Evolutionary conservation across 805 yeast species (phyloP), one percentile per base, ranked within the genome.

Genomic region (Kodamaea kaohsiungensis): DNA sequence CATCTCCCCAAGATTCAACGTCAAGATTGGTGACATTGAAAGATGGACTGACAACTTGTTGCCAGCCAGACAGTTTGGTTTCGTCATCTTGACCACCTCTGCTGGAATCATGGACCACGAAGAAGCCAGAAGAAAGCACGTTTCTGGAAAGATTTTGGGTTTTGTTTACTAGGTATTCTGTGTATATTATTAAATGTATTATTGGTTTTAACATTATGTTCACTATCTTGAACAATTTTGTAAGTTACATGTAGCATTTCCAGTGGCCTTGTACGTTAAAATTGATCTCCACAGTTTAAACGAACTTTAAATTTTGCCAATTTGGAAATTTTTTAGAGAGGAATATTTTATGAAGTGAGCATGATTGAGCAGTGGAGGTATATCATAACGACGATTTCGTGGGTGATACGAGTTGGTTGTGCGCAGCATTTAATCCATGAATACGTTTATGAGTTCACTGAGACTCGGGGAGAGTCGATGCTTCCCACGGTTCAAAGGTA

Each of bases 401-500:
- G 83, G 75, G 76, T 84, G 1, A 49, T 84, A 8, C 68, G 89
- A 30, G 83, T 86, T 3, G 85, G 88, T 2, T 87, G 91, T 57
- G 74, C 80, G 57, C 65, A 78, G 12, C 98, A 92, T 68, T 73
- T 91, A 9, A 65, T 86, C 7, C 88, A 83, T 58, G 83, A 83
- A 40, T 81, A 85, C 64, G 70, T 87, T 15, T 87, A 84, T 64
- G 96, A 89, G 64, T 83, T 87, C 66, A 81, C 91, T 7, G 91
- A 85, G 62, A 90, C 98, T 0, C 76, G 85, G 58, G 99, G 99
- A 1, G 98, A 91, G 65, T 89, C 96, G 25, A 95, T 95, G 99
- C 78, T 95, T 40, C 98, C 98, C 0, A 91, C 98, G 0, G 70
- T 95, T 18, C 85, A 86, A 51, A 82, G 86, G 8, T 72, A 80